phyloP scores from a whole-genome alignment of 306 rosid genomes.

The Glycine latifolia region DNA sequence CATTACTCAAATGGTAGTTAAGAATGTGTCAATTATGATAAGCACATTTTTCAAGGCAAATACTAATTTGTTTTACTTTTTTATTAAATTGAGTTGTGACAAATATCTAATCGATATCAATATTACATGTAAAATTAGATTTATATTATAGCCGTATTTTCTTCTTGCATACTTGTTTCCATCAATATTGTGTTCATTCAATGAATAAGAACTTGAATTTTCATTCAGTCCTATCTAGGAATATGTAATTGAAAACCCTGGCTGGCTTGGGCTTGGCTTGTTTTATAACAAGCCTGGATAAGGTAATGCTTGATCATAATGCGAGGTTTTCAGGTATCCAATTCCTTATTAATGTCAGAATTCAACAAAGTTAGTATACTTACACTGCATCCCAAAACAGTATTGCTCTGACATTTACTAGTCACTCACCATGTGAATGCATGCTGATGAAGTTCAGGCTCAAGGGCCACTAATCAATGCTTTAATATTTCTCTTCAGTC shows the following conservation, averaged over 20 bases:
- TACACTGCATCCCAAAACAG: background rate
- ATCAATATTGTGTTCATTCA: conserved; percentile 2
- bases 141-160: background rate
- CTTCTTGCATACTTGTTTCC: conserved; percentile 1
- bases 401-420: conserved; percentile 4
- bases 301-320: background rate
- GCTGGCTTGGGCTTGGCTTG: background rate
- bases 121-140: conserved; percentile 12
- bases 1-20: background rate
- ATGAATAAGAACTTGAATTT: conserved; percentile 1
- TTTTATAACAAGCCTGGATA: too few relatives aligned
- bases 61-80: background rate
- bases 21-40: conserved; percentile 17
- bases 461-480: conserved; percentile 17
- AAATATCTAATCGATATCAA: background rate
- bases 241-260: background rate
- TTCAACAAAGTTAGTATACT: background rate
- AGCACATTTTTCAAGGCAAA: background rate
- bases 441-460: conserved; percentile 42
- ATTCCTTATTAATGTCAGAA: conserved; percentile 2
- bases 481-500: conserved; percentile 25
- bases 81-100: background rate
- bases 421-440: background rate
- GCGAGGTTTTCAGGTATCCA: conserved; percentile 4
- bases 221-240: background rate